These are phyloP conservation scores for Colletotrichum liriopes DNA, from an alignment of 2,329 filamentous ascomycete species.

Conservation along the genomic window DNA sequence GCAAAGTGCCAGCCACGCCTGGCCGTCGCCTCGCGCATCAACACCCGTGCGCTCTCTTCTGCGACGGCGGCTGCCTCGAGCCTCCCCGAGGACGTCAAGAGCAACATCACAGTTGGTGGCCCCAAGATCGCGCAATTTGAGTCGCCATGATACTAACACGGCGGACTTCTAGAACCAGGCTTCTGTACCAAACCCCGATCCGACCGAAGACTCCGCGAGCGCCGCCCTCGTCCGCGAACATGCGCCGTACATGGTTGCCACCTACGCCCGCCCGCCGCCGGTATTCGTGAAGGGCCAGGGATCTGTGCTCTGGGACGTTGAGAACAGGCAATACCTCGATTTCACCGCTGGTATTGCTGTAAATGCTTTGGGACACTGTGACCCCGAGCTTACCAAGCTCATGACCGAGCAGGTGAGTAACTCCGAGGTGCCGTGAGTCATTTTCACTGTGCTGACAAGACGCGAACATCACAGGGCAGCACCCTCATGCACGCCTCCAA, in stretches of 20 bases:
- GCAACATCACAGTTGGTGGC: conserved; percentile 53
- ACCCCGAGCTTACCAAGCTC: conserved; percentile 82
- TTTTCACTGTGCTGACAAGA: conserved; percentile 21
- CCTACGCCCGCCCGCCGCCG: conserved; percentile 90
- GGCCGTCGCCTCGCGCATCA: conserved; percentile 47
- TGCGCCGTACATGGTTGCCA: conserved; percentile 93
- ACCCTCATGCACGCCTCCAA: conserved; percentile 94
- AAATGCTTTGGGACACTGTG: conserved; percentile 91
- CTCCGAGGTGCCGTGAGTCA: conserved; percentile 37
- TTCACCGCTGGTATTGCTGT: conserved; percentile 97
- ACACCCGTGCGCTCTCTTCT: conserved; percentile 52
- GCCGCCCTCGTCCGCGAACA: conserved; percentile 82
- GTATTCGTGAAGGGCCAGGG: conserved; percentile 93
- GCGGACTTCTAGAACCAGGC: conserved; percentile 49
- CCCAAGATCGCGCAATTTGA: not conserved
- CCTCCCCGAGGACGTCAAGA: conserved; percentile 52
- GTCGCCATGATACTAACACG: conserved; percentile 6
- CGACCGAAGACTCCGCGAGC: conserved; percentile 80
- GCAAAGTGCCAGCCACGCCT: conserved; percentile 46
- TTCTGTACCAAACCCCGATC: conserved; percentile 77
- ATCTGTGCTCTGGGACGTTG: conserved; percentile 90
- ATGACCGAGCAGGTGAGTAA: conserved; percentile 80
- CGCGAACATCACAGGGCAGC: conserved; percentile 66
- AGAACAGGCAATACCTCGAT: conserved; percentile 91
- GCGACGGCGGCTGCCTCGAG: conserved; percentile 56